phyloP scores from a whole-genome alignment of 2,329 filamentous ascomycete genomes.

The Alternaria burnsii region DNA sequence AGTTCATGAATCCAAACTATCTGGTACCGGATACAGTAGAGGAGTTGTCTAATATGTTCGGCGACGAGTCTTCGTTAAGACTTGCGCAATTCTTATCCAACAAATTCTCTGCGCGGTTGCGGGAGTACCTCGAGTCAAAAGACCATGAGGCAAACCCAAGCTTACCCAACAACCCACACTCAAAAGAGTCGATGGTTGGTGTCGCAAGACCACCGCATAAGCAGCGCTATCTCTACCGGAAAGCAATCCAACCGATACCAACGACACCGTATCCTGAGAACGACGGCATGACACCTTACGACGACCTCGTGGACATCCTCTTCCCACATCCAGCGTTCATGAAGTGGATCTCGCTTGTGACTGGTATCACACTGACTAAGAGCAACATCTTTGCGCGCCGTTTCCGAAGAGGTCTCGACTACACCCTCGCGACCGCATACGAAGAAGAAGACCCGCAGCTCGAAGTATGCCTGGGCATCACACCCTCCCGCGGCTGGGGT shows the following conservation, averaged over 20 bases:
- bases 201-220: slow-evolving; percentile 93
- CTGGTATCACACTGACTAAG: slow-evolving; percentile 75
- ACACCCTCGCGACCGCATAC: slow-evolving; percentile 90
- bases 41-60: slow-evolving; percentile 80
- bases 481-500: slow-evolving; percentile 86
- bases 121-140: slow-evolving; percentile 71
- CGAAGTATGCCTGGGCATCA: slow-evolving; percentile 87
- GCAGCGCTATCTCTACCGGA: slow-evolving; percentile 87
- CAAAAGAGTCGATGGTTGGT: slow-evolving; percentile 53
- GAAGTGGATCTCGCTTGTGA: slow-evolving; percentile 87
- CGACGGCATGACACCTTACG: slow-evolving; percentile 59
- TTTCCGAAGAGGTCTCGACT: slow-evolving; percentile 87
- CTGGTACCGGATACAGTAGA: slow-evolving; percentile 91
- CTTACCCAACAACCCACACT: slow-evolving; percentile 43
- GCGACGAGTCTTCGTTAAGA: slow-evolving; percentile 83
- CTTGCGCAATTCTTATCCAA: slow-evolving; percentile 79
- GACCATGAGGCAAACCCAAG: slow-evolving; percentile 57
- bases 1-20: slow-evolving; percentile 89
- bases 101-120: slow-evolving; percentile 78
- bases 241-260: slow-evolving; percentile 56
- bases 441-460: slow-evolving; percentile 75
- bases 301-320: slow-evolving; percentile 81
- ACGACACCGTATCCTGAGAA: slow-evolving; percentile 46
- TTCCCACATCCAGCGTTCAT: slow-evolving; percentile 86
- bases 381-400: slow-evolving; percentile 83